Evolutionary conservation across 345 rosid species (phyloP).

Genomic region (thale cress (Arabidopsis thaliana)): DNA sequence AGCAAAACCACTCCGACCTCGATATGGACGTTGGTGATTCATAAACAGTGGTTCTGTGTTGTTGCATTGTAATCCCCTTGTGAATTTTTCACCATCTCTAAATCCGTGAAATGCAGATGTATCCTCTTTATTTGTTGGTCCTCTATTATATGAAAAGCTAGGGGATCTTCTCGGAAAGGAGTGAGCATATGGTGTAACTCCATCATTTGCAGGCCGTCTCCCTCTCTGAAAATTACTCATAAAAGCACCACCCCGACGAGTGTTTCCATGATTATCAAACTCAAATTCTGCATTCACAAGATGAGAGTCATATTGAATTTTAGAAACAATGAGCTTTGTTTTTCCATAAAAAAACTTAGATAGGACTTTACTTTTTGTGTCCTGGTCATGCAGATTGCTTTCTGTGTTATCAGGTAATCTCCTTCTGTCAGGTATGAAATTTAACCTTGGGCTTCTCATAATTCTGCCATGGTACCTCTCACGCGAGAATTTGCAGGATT

Average conservation of each 20-base stretch:
- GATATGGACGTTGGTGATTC: constrained; percentile 54
- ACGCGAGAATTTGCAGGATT: constrained; percentile 53
- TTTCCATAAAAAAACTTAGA: constrained; percentile 50
- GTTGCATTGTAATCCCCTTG: constrained; percentile 58
- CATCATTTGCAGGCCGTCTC: constrained; percentile 58
- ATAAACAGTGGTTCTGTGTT: constrained; percentile 55
- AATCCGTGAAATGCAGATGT: constrained; percentile 59
- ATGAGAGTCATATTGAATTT: constrained; percentile 52
- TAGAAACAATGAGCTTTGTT: constrained; percentile 47
- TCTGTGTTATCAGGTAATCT: constrained; percentile 61
- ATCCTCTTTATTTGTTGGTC: constrained; percentile 61
- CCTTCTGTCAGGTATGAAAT: constrained; percentile 63
- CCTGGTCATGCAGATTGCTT: constrained; percentile 51
- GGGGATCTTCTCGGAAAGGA: constrained; percentile 59
- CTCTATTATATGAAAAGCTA: constrained; percentile 57
- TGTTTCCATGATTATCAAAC: constrained; percentile 54
- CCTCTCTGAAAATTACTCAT: constrained; percentile 63
- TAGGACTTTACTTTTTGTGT: constrained; percentile 54
- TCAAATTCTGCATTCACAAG: constrained; percentile 50
- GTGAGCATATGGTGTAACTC: constrained; percentile 48
- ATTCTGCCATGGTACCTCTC: constrained; percentile 61
- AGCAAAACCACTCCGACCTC: constrained; percentile 61
- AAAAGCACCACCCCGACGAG: constrained; percentile 55
- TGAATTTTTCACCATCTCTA: constrained; percentile 64
- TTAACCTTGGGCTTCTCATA: constrained; percentile 61